phyloP scores from a whole-genome alignment of 1,139 yeast genomes.

The Kurtzmaniella quercitrusa region DNA sequence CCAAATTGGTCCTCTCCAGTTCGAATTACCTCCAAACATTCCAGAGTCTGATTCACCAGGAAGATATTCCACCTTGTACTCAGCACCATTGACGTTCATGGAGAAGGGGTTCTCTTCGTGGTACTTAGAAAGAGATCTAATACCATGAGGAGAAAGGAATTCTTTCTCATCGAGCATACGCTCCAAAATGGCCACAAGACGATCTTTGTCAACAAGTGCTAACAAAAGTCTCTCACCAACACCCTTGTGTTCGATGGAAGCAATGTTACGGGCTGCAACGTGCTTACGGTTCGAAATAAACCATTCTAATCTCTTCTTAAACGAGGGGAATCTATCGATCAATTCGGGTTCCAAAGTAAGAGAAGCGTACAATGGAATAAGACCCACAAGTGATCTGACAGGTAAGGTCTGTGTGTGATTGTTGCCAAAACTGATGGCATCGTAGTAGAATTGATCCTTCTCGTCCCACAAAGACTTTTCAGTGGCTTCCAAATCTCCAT shows the following conservation, averaged over 20 bases:
- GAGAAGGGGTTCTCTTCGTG: constrained; percentile 85
- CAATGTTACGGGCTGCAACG: constrained; percentile 83
- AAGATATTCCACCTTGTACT: constrained; percentile 71
- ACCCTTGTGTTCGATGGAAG: constrained; percentile 83
- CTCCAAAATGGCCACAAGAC: constrained; percentile 71
- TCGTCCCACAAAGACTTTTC: constrained; percentile 86
- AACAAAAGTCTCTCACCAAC: constrained; percentile 80
- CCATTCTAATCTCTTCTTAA: constrained; percentile 85
- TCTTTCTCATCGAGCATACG: constrained; percentile 88
- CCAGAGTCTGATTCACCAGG: constrained; percentile 96
- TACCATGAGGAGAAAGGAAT: constrained; percentile 82
- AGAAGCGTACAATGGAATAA: constrained; percentile 90
- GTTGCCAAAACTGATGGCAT: constrained; percentile 85
- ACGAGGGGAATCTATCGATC: constrained; percentile 74
- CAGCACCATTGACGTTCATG: constrained; percentile 80
- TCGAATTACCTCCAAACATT: constrained; percentile 94
- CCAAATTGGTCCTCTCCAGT: constrained; percentile 99
- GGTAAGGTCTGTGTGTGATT: constrained; percentile 65
- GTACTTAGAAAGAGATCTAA: constrained; percentile 82
- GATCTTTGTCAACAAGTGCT: constrained; percentile 78
- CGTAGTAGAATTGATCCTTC: constrained; percentile 84
- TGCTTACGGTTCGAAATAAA: constrained; percentile 68
- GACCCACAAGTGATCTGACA: constrained; percentile 86
- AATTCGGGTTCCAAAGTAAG: constrained; percentile 87
- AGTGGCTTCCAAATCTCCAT: constrained; percentile 41